Conservation (phyloP, 140 eudicot genomes). For the Stevia rebaudiana region DNA sequence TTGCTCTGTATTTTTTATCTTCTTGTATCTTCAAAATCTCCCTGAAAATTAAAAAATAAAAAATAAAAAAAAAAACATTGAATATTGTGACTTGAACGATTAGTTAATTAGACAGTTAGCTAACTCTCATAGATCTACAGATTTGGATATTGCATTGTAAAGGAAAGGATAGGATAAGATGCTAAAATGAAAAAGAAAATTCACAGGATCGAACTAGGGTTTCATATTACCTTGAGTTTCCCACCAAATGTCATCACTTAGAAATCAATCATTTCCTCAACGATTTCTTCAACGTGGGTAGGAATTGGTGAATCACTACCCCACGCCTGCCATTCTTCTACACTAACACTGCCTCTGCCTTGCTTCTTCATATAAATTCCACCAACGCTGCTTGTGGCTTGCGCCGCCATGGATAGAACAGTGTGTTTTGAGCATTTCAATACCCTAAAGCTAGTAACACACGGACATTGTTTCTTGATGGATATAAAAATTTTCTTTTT, state of each 20-base stretch:
- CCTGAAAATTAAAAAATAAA: conserved; percentile 47
- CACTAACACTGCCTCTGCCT: conserved; percentile 28
- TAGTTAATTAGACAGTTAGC: not conserved
- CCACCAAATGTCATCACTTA: conserved; percentile 58
- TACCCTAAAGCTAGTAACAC: conserved; percentile 13
- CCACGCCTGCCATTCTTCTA: conserved; percentile 89
- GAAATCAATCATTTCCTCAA: conserved; percentile 54
- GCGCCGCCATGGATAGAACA: conserved; percentile 35
- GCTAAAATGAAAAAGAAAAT: not conserved
- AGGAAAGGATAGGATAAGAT: conserved; percentile 6
- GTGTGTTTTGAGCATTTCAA: conserved; percentile 21
- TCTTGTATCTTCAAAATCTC: conserved; percentile 67
- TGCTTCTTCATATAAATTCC: not conserved
- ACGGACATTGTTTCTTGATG: conserved; percentile 12
- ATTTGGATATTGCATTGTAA: conserved; percentile 6
- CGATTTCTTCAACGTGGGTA: conserved; percentile 51
- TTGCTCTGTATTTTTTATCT: conserved; percentile 86
- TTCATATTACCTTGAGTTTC: conserved; percentile 42
- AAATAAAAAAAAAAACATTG: no score
- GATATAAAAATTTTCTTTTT: no score
- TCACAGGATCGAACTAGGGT: not conserved
- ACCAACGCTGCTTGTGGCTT: conserved; percentile 20
- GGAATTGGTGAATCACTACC: conserved; percentile 77
- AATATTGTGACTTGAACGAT: not conserved
- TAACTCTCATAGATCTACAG: not conserved